Conservation (phyloP, 140 eudicot genomes). For the Flaveria floridana region DNA sequence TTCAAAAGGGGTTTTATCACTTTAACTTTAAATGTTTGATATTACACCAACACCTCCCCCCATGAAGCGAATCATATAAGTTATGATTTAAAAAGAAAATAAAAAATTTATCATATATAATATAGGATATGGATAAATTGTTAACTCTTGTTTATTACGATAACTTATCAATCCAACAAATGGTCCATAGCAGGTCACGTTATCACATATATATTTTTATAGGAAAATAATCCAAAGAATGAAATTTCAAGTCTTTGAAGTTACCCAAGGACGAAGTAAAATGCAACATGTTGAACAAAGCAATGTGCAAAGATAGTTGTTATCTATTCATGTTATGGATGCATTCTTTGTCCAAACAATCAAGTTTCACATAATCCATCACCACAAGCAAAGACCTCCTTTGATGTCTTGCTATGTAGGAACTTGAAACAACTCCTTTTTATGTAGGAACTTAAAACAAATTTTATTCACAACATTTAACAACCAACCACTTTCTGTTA, state of each 20-base stretch:
- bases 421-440: not conserved
- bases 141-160: too few relatives aligned
- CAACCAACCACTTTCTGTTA: too few relatives aligned
- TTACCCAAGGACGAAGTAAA: constrained; percentile 37
- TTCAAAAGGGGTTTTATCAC: too few relatives aligned
- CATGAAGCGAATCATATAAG: not conserved
- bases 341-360: constrained; percentile 20
- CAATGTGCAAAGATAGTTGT: constrained; percentile 25
- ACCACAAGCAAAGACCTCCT: constrained; percentile 37
- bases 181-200: too few relatives aligned
- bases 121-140: too few relatives aligned
- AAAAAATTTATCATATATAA: not conserved
- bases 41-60: too few relatives aligned
- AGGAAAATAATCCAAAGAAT: not conserved
- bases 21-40: too few relatives aligned
- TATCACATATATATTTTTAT: too few relatives aligned
- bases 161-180: too few relatives aligned
- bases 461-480: too few relatives aligned
- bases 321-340: constrained; percentile 3
- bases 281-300: constrained; percentile 25
- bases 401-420: constrained; percentile 17
- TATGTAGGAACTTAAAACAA: not conserved
- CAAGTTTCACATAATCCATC: constrained; percentile 32
- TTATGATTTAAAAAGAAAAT: not conserved
- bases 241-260: constrained; percentile 12